Base-by-base conservation (phyloP, 2,329 filamentous ascomycete genomes). In the Fonsecaea pugnacius region DNA sequence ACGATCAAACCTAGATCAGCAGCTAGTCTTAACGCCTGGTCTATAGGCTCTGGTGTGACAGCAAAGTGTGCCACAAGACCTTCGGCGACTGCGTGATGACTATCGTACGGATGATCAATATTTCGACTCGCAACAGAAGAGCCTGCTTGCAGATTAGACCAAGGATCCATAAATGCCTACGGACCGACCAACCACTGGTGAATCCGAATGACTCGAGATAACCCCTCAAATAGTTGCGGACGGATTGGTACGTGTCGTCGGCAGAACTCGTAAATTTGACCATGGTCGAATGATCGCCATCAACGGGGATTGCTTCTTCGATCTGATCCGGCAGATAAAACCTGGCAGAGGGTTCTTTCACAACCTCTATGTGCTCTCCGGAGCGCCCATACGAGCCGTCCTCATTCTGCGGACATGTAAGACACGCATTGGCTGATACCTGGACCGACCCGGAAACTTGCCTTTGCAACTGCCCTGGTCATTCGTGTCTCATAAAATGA, bases 361-460 rank as follows among this genome's bases (percentile, higher is more conserved):
- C 43, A 10, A 48, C 43, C 43, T 48, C 18, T 48, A 48, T 48
- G 24, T 48, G 12, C 18, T 48, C 43, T 48, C 43, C 43, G 43
- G 9, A 21, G 7, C 43, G 43, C 43, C 43, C 43, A 48, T 48
- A 48, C 18, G 3, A 24, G 43, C 43, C 43, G 18, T 48, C 24
- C 43, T 48, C 43, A 48, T 48, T 21, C 43, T 48, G 43, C 43
- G 2, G 43, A 48, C 24, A 48, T 48, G 43, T 48, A 48, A 48
- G 43, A 7, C 43, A 12, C 9, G 9, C 7, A 24, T 48, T 24
- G 43, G 12, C 18, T 10, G 18, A 9, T 48, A 48, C 43, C 43
- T 48, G 43, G 18, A 12, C 18, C 43, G 4, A 10, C 8, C 18
- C 21, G 18, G 21, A 24, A 48, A 48, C 43, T 48, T 48, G 3